A percentile compares a stretch with the other conserved stretches of the same genome.
phyloP scores from a whole-genome alignment of 2,329 filamentous ascomycete genomes.

The Dothiorella sarmentorum region DNA sequence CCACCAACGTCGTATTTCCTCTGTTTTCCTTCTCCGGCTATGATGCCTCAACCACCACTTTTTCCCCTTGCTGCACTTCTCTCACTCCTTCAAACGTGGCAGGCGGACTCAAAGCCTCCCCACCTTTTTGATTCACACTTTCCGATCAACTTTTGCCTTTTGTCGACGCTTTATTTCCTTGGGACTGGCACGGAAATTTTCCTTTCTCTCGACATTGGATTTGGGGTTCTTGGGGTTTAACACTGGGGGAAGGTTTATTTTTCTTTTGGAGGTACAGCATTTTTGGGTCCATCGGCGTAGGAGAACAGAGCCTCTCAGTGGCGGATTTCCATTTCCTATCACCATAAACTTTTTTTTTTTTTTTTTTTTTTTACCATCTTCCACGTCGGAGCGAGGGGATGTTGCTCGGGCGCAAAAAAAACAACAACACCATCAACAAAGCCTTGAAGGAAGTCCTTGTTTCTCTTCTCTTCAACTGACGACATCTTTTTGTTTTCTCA shows the following conservation, averaged over 20 bases:
- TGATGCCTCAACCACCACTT: too few species aligned
- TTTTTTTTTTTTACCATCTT: background rate
- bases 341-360: background rate
- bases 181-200: too few species aligned
- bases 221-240: background rate
- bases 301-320: conserved; percentile 10
- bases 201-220: conserved; percentile 6
- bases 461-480: background rate
- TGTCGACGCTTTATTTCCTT: background rate
- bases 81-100: background rate
- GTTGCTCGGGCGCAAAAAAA: conserved; percentile 9
- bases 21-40: too few species aligned
- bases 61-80: background rate
- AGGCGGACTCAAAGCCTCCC: background rate
- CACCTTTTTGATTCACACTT: background rate
- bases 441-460: background rate
- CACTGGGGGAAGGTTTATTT: background rate
- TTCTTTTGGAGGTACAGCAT: too few species aligned
- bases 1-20: background rate
- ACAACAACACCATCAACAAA: background rate
- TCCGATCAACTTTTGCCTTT: background rate
- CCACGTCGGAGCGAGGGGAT: background rate
- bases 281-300: conserved; percentile 1
- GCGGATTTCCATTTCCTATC: too few species aligned
- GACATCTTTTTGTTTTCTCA: background rate